Evolutionary conservation across 345 rosid species (phyloP), one percentile per base, ranked within the genome.

Genomic region (Cardamine occulta): DNA sequence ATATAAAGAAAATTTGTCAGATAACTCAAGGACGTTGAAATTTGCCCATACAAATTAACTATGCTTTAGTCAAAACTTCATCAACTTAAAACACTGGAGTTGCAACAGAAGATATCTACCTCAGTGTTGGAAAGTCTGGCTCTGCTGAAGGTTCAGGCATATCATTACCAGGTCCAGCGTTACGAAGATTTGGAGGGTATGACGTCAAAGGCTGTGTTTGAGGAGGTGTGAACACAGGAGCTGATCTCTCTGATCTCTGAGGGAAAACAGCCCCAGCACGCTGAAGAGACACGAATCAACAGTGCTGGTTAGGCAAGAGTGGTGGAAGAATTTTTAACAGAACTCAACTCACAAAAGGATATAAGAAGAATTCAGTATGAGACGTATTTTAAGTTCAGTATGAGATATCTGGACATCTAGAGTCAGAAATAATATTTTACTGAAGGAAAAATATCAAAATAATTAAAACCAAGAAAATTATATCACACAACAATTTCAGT

Each of bases 251-350:
- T 4, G 96, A 66, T 82, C 97, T 88, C 79, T 85, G 94, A 77
- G 99, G 99, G 74, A 96, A 96, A 62, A 96, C 98, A 67, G 99
- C 96, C 59, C 99, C 99, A 56, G 93, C 91, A 32, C 97, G 97
- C 99, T 96, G 93, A 80, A 88, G 18, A 71, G 75, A 67, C 35
- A 58, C 68, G 61, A 28, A 28, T 63, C 8, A 69, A 40, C 48
- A 79, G 6, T 45, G 54, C 17, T 54, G 37, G 59, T 53, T 37
- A 37, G 57, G 49, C 45, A 63, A 73, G 14, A 79, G 74, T 28
- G 49, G 60, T 28, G 9, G 62, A 65, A 12, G 23, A 62, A n/a
- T 44, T 52, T 44, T 24, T 28, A 66, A 39, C 32, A 72, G 37
- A 58, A n/a, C 68, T 72, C 48, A 58, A n/a, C 68, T 72, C 48